Evolutionary conservation across 2,329 filamentous ascomycete genomes (phyloP).

Genomic region (Beauveria caledonica): DNA sequence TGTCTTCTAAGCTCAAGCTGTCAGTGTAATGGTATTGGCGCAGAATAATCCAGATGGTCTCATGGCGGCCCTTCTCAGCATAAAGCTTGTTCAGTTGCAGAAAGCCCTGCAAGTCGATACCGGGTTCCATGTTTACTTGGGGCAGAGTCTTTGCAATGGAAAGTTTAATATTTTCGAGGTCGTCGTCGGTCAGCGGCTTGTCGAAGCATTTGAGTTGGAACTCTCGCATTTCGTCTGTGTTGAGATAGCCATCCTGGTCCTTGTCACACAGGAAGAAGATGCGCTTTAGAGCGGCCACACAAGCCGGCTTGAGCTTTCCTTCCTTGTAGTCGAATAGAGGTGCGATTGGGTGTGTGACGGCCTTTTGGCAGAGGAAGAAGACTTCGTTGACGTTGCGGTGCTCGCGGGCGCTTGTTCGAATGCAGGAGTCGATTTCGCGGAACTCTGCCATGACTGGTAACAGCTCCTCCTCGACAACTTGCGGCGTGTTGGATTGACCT

Average conservation of each 20-base stretch:
- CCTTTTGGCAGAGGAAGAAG: constrained; percentile 97
- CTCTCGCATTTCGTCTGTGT: constrained; percentile 80
- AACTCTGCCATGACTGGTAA: constrained; percentile 97
- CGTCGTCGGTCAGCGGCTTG: constrained; percentile 70
- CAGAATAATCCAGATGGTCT: constrained; percentile 96
- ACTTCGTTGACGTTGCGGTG: constrained; percentile 92
- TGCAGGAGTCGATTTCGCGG: constrained; percentile 97
- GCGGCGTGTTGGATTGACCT: constrained; percentile 64
- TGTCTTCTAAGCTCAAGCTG: constrained; percentile 84
- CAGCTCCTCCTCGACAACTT: constrained; percentile 95
- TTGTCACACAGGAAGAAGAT: constrained; percentile 96
- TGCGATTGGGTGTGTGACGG: constrained; percentile 92
- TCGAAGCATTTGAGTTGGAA: constrained; percentile 92
- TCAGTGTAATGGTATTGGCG: constrained; percentile 95
- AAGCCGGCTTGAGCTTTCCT: constrained; percentile 75
- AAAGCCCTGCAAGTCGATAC: constrained; percentile 78
- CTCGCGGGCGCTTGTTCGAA: constrained; percentile 84
- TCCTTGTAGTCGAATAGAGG: constrained; percentile 97
- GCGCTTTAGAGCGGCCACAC: constrained; percentile 74
- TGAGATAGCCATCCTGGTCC: constrained; percentile 89
- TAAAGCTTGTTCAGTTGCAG: constrained; percentile 91
- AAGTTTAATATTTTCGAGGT: constrained; percentile 84
- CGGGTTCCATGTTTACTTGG: constrained; percentile 53
- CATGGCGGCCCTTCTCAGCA: constrained; percentile 92
- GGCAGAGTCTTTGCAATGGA: constrained; percentile 67